Conservation (phyloP, 306 rosid genomes). For the Lagenaria siceraria region DNA sequence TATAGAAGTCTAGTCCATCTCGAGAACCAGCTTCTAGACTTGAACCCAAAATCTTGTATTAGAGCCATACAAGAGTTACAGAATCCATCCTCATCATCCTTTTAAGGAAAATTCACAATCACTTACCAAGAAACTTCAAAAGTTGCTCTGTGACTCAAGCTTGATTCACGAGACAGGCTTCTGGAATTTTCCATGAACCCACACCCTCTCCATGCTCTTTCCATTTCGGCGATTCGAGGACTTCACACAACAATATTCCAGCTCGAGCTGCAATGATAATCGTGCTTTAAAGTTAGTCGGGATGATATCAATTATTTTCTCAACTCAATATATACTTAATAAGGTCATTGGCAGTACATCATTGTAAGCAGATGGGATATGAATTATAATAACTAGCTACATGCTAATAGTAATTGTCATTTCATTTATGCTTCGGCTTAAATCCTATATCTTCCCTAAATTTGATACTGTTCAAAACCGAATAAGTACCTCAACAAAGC, state of each 20-base stretch:
- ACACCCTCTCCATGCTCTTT: constrained; percentile 77
- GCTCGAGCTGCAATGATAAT: constrained; percentile 54
- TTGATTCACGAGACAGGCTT: constrained; percentile 33
- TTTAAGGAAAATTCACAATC: background rate
- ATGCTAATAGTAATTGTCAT: background rate
- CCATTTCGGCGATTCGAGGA: constrained; percentile 66
- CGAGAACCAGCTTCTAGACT: too few relatives aligned
- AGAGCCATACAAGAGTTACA: too few relatives aligned
- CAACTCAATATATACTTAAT: background rate
- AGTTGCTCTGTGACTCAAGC: background rate
- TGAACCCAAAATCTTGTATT: too few relatives aligned
- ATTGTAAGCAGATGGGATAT: background rate
- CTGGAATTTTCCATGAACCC: constrained; percentile 96
- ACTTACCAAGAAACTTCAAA: background rate
- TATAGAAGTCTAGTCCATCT: too few relatives aligned
- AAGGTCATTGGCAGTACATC: background rate
- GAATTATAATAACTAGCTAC: background rate
- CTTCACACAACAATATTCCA: constrained; percentile 80
- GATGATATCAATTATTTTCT: background rate
- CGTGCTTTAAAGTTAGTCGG: background rate
- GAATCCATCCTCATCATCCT: too few relatives aligned
- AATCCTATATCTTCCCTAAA: background rate
- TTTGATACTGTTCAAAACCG: background rate
- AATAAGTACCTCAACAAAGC: constrained; percentile 67
- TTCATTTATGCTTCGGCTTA: background rate